Base-by-base conservation (phyloP, 2,329 filamentous ascomycete species). In the Arthrobotrys sphaeroides region DNA sequence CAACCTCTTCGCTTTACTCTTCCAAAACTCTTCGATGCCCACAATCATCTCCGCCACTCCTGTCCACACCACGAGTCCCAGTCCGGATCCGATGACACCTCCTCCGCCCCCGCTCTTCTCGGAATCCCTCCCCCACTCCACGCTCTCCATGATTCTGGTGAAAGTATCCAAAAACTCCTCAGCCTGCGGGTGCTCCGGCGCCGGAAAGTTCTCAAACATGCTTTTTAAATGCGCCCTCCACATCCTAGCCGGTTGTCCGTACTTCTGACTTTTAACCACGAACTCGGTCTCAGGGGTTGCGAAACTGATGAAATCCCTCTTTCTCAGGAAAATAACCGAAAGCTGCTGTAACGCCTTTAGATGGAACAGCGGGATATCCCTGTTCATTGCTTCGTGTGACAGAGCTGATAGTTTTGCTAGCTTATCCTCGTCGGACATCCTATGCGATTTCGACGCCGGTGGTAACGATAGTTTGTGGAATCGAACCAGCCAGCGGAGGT, bases 131-230 rank as follows among this genome's bases (percentile, higher is more conserved):
- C 68, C 31, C 74, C 69, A 73, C 20, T 68, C 57, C 28, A 73
- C 70, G 13, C 64, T 68, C 61, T 77, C 73, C 67, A 72, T 77
- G 5, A 68, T 73, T 3, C 61, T 61, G 13, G 61, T 74, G 43
- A 74, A 74, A 16, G 36, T 74, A 4, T 62, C 70, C 62, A 74
- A 47, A 68, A 74, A 74, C 70, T 74, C 70, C 31, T 74, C 70
- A 4, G 70, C 62, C 45, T 64, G 55, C 13, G 62, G 36, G 31
- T 74, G 70, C 12, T 74, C 70, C 53, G 70, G 70, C 10, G 70
- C 70, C 24, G 70, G 70, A 24, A 74, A 74, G 42, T 74, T 68
- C 55, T 74, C 62, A 74, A 74, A 74, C 53, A 74, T 45, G 9
- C 26, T 20, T 22, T 57, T 55, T n/a, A 74, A 45, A 67, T 74